phyloP scores from a whole-genome alignment of 108 stramenopile species.

The Nannochloropsis gaditana region DNA sequence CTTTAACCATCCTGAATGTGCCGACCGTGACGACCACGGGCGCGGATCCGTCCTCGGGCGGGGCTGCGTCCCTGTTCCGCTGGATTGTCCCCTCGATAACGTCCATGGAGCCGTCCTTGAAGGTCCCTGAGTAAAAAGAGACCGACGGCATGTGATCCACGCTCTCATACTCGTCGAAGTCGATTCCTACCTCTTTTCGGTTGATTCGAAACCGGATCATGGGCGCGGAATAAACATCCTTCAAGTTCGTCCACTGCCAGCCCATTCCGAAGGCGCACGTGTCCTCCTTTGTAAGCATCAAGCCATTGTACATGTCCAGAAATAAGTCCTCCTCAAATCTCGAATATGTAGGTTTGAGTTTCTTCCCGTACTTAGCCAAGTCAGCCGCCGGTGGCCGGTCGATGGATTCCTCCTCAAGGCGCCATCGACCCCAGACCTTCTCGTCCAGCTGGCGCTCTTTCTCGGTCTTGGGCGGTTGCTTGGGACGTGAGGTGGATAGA shows the following conservation, averaged over 20 bases:
- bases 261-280: background rate
- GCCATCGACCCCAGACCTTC: constrained; percentile 11
- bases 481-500: background rate
- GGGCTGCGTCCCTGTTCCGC: constrained; percentile 14
- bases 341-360: background rate
- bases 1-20: background rate
- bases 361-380: background rate
- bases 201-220: background rate
- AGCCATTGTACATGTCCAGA: constrained; percentile 14
- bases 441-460: background rate
- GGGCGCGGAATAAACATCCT: background rate
- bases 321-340: background rate
- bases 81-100: background rate
- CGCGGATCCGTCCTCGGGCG: background rate
- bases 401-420: background rate
- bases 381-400: constrained; percentile 2
- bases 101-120: constrained; percentile 4
- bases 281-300: constrained; percentile 8
- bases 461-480: background rate
- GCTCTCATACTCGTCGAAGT: constrained; percentile 2
- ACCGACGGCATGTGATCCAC: background rate
- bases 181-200: constrained; percentile 9
- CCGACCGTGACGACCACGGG: background rate
- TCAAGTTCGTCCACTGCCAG: constrained; percentile 19
- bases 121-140: background rate